Base-by-base conservation (phyloP, 768 basidiomycete genomes). In the Serendipita vermifera region DNA sequence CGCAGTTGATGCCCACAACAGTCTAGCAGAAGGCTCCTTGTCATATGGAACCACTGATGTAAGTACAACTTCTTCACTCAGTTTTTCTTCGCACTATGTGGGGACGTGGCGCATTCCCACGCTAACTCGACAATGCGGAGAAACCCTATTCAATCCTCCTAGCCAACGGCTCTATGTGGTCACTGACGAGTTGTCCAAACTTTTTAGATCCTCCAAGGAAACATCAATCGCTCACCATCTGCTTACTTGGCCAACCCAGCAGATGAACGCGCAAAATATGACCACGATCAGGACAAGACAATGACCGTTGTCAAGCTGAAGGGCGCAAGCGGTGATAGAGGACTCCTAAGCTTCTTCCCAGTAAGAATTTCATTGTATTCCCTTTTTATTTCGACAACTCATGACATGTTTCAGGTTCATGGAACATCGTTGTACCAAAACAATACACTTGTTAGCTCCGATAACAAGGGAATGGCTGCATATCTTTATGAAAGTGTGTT, bases 401-500 rank as follows among this genome's bases (percentile, higher is more conserved):
- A 3, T 48, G 22, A 5, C 27, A 0, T 27, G n/a, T 51, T n/a
- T 51, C n/a, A 51, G 46, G 85, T 88, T 0, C 87, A 88, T 66
- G 84, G 85, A 1, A 88, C 85, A 14, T 85, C 83, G 60, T 62
- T 87, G n/a, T 87, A 87, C 62, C 60, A 87, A 83, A 89, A 88
- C 64, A 88, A 87, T 60, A 87, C 85, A 0, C 70, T 87, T n/a
- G 76, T 88, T 29, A 87, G 84, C 66, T 68, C 75, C 2, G 87
- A 88, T 67, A 88, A 88, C 71, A 88, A 89, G 66, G 87, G 87
- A 36, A 87, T 88, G 84, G 85, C 86, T 2, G 85, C 85, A 5
- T 82, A 77, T 66, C 65, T 87, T 15, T 89, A 85, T 59, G 87
- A 88, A 73, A 70, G 82, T 83, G 57, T 51, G 75, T 56, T 4